Percentiles rank a stretch among this genome's conserved stretches.
These are phyloP conservation scores for Zarea fungicola DNA, from an alignment of 2,329 filamentous ascomycete species.

Conservation along the genomic window DNA sequence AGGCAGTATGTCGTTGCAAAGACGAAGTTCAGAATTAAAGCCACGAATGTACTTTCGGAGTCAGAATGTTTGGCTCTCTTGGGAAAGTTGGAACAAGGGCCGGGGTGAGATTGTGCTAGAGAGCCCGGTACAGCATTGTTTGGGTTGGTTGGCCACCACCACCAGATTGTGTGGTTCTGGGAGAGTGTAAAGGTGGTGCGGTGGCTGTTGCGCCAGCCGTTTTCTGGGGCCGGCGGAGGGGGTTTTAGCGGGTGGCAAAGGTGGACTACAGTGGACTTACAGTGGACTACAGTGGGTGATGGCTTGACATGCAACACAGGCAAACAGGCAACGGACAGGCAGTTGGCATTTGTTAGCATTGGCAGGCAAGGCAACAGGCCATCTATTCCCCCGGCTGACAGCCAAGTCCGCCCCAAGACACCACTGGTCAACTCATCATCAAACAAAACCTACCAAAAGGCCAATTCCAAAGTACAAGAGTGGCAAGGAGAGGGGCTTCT, in stretches of 20 bases:
- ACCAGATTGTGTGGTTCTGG: not conserved
- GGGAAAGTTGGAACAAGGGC: slow-evolving; percentile 7
- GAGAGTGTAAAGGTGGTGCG: not conserved
- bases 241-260: not conserved
- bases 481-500: not conserved
- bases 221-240: too few relatives aligned
- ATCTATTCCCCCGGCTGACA: too few relatives aligned
- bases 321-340: not conserved
- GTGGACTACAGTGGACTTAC: not conserved
- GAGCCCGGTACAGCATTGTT: not conserved
- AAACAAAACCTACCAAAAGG: too few relatives aligned
- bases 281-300: not conserved
- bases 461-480: too few relatives aligned
- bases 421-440: too few relatives aligned
- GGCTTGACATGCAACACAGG: not conserved
- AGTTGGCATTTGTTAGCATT: not conserved
- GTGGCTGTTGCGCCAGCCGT: not conserved
- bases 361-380: not conserved
- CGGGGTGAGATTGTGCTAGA: not conserved
- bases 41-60: not conserved
- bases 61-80: not conserved
- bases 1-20: not conserved
- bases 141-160: too few relatives aligned
- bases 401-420: too few relatives aligned
- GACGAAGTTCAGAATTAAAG: not conserved